A percentile compares a stretch with the other conserved stretches of the same genome.
Conservation (phyloP, 2,329 filamentous ascomycete genomes). For the Aspergillus japonicus region DNA sequence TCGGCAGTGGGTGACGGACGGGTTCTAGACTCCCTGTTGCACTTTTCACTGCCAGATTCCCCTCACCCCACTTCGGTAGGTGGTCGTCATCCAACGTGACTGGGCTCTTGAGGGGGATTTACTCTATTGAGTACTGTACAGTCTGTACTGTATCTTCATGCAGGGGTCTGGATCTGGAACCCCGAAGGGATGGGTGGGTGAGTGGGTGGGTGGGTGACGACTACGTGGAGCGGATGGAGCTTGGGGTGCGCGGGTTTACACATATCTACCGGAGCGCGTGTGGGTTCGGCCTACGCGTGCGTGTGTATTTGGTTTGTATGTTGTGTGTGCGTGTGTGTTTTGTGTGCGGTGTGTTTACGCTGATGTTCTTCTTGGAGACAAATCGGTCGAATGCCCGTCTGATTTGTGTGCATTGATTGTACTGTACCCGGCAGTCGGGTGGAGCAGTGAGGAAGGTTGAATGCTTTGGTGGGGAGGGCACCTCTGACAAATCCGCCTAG, state of each 20-base stretch:
- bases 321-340: not conserved
- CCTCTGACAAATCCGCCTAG: no score
- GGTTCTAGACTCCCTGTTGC: conserved; percentile 5
- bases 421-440: not conserved
- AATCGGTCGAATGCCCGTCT: no score
- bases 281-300: not conserved
- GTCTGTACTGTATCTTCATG: not conserved
- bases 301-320: not conserved
- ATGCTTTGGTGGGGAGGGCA: not conserved
- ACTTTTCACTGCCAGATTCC: not conserved
- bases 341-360: no score
- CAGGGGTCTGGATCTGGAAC: not conserved
- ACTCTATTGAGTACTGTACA: no score
- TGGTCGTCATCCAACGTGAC: not conserved
- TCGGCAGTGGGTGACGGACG: conserved; percentile 5
- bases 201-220: not conserved
- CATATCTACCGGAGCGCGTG: not conserved
- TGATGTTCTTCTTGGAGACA: no score
- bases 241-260: not conserved
- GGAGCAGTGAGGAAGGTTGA: not conserved
- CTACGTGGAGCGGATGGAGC: not conserved
- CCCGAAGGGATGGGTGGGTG: no score
- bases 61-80: not conserved
- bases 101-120: no score
- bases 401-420: no score